Evolutionary conservation across 2,329 filamentous ascomycete genomes (phyloP), one percentile per base, ranked within the genome.

Genomic region (Fonsecaea pedrosoi): DNA sequence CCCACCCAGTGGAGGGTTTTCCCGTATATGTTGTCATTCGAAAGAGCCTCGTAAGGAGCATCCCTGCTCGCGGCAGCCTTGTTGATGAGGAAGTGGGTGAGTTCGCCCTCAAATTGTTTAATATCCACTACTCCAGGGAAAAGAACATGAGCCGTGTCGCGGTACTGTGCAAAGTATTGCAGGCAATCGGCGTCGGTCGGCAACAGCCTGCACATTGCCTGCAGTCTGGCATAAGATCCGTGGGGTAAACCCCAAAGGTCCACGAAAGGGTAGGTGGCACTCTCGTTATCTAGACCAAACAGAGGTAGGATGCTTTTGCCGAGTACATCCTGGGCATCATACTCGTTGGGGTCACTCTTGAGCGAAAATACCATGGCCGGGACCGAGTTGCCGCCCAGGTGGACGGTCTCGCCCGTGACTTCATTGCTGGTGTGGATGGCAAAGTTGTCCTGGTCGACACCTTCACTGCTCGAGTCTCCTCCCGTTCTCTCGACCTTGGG

Each of bases 181-280:
- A 85, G 78, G 70, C 86, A 86, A 71, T 87, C 84, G 25, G 81
- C 78, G 71, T 89, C 86, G 65, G 77, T 82, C 0, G 86, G 86
- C 32, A 89, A 75, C 1, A 85, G 84, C 70, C 84, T 85, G 35
- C 84, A 85, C 1, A 89, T 80, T 61, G 87, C 85, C 60, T 80
- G 82, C 4, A 86, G 81, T 70, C 86, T 82, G 65, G 84, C 81
- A 3, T 84, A 78, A 0, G 85, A 86, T 61, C 84, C 85, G 63
- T 87, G 85, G 32, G 59, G 59, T 2, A 85, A 84, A 3, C 86
- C 86, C 86, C 86, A 88, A 1, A 89, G 77, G 72, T 88, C 86
- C 21, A 88, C 85, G 71, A 89, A 89, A 8, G 86, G 86, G 72
- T 88, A 89, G 10, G 86, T 88, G 4, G 86, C 85, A 40, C 83